Percentiles rank a stretch among this genome's conserved stretches.
These are phyloP conservation scores for Septoria petroselini DNA, from an alignment of 2,329 filamentous ascomycete genomes.

Conservation along the genomic window DNA sequence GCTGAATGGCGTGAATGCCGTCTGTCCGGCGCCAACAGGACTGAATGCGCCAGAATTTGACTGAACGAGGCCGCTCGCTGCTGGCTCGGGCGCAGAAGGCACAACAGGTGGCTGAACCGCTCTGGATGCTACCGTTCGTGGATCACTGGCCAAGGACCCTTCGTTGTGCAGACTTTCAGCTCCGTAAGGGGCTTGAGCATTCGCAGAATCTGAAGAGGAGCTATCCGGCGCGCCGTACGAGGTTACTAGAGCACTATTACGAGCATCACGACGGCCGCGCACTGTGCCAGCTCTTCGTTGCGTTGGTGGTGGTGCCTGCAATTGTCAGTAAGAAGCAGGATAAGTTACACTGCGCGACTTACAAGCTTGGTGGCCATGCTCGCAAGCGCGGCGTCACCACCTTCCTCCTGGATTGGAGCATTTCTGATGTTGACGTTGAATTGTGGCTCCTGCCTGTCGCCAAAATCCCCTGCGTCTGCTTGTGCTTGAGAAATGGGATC, in stretches of 20 bases:
- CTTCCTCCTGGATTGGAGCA: conserved; percentile 73
- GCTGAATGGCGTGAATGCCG: conserved; percentile 34
- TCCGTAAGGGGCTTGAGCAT: conserved; percentile 10
- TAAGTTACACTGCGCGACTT: conserved; percentile 36
- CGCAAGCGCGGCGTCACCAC: conserved; percentile 65
- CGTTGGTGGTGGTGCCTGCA: conserved; percentile 54
- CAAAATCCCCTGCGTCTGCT: conserved; percentile 55
- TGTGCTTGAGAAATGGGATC: conserved; percentile 66
- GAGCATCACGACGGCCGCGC: conserved; percentile 82
- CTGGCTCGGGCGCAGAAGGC: neutral
- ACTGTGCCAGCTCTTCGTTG: conserved; percentile 62
- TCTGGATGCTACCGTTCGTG: conserved; percentile 1
- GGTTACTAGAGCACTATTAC: conserved; percentile 73
- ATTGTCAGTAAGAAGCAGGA: neutral
- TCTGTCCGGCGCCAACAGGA: conserved; percentile 20
- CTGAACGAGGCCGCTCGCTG: conserved; percentile 13
- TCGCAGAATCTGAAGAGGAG: conserved; percentile 6
- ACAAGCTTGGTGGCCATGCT: conserved; percentile 71
- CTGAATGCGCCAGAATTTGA: conserved; percentile 27
- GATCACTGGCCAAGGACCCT: conserved; percentile 2
- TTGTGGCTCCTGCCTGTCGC: conserved; percentile 57
- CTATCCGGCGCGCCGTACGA: conserved; percentile 20
- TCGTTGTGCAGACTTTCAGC: conserved; percentile 3
- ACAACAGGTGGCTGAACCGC: conserved; percentile 12
- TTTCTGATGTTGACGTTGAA: conserved; percentile 80